Conservation (phyloP, 2,329 filamentous ascomycete genomes). For the Trichoderma lentiforme region DNA sequence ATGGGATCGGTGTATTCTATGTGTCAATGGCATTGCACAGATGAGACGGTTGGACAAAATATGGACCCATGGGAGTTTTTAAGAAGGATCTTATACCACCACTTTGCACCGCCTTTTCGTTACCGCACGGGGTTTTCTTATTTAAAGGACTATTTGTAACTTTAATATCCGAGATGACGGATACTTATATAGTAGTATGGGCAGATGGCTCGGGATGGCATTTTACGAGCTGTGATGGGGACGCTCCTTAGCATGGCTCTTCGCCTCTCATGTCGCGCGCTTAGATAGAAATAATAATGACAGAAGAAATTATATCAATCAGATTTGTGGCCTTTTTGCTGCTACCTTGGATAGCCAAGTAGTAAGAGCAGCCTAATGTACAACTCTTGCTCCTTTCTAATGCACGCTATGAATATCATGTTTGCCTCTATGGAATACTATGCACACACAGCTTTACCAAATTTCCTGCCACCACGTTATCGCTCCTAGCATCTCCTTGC, state of each 20-base stretch:
- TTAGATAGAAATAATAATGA: not conserved
- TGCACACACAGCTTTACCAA: slow-evolving; percentile 31
- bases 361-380: not conserved
- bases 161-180: not conserved
- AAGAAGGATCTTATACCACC: not conserved
- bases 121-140: not conserved
- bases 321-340: not conserved
- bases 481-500: slow-evolving; percentile 36
- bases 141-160: not conserved
- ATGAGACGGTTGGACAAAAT: not conserved
- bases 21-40: not conserved
- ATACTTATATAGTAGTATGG: not conserved
- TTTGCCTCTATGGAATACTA: not conserved
- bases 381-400: not conserved
- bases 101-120: not conserved
- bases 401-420: not conserved
- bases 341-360: not conserved
- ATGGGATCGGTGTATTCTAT: not conserved
- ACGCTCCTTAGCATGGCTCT: not conserved
- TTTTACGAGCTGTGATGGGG: not conserved
- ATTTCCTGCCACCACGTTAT: slow-evolving; percentile 57
- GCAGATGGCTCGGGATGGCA: not conserved
- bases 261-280: not conserved
- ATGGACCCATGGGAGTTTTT: not conserved
- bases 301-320: not conserved